phyloP scores from a whole-genome alignment of 2,329 filamentous ascomycete species.

The Arthrocladium fulminans region DNA sequence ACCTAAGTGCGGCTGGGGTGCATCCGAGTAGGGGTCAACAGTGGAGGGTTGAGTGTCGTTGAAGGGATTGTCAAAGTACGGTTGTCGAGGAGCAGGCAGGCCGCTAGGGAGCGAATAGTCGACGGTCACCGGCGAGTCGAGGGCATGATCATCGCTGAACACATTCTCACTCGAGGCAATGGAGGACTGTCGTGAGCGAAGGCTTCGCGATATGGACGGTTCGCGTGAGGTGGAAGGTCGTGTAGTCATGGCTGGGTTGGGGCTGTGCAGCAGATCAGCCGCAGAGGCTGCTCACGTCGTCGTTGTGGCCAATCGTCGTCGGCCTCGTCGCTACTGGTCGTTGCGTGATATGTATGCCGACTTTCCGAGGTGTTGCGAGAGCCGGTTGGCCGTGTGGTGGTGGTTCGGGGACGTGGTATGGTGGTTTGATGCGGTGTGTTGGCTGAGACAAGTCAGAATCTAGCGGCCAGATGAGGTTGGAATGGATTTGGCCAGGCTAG shows the following conservation, averaged over 20 bases:
- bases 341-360: background rate
- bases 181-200: constrained; percentile 13
- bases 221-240: constrained; percentile 3
- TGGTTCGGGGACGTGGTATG: too few relatives aligned
- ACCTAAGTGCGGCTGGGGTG: constrained; percentile 19
- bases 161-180: constrained; percentile 32
- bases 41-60: constrained; percentile 25
- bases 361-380: background rate
- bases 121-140: constrained; percentile 32
- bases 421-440: too few relatives aligned
- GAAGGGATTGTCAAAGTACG: constrained; percentile 29
- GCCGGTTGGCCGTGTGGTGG: too few relatives aligned
- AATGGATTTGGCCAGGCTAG: too few relatives aligned
- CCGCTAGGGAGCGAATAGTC: constrained; percentile 18
- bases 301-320: background rate
- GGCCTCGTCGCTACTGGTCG: too few relatives aligned
- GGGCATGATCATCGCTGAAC: constrained; percentile 41
- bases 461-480: too few relatives aligned
- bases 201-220: constrained; percentile 1
- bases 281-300: background rate
- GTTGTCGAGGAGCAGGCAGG: constrained; percentile 20
- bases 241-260: constrained; percentile 1
- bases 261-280: constrained; percentile 8
- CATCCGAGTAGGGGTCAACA: constrained; percentile 16
- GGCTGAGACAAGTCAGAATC: too few relatives aligned